Base-by-base conservation (phyloP, 2,329 filamentous ascomycete species). In the Sporothrix humicola region DNA sequence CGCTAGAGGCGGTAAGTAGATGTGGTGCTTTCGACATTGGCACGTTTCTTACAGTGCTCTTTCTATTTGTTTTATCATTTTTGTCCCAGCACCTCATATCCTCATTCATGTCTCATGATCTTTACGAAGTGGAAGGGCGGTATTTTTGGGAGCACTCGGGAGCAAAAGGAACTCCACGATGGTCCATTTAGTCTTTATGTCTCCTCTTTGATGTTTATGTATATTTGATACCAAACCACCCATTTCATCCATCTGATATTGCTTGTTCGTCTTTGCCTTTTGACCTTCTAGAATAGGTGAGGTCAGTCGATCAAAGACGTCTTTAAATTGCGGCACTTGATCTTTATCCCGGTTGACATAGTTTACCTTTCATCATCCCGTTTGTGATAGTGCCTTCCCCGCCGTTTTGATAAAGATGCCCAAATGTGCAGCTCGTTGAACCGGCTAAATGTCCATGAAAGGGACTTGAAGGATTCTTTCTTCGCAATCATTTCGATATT, bases 261-360 rank as follows among this genome's bases (percentile, higher is more conserved):
- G 20, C 31, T 15, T 44, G 31, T 20, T 20, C 12, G 10, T 44
- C n/a, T 20, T 20, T 2, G 31, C 1, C 20, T n/a, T 10, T 31
- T 69, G 10, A 69, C 23, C 69, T 63, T 58, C 70, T 46, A 44
- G 26, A 65, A 44, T 15, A 15, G 46, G 44, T 26, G 2, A 54
- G 69, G 58, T 56, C 50, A 68, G 12, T 37, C 23, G 46, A 26
- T 42, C 46, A 46, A 20, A 12, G 20, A 69, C 2, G 7, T 42
- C 10, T 69, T 17, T 69, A 69, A 2, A 69, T 42, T 69, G 65
- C 46, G 48, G 23, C 65, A n/a, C 46, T 37, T n/a, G 44, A 23
- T 48, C 10, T 48, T 17, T 66, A 10, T 26, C 42, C 61, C 61
- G 61, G 61, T 66, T 48, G 12, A 37, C n/a, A 31, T 66, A 48